Conservation (phyloP, 2,329 filamentous ascomycete genomes). For the Penicillium aurantiogriseum region DNA sequence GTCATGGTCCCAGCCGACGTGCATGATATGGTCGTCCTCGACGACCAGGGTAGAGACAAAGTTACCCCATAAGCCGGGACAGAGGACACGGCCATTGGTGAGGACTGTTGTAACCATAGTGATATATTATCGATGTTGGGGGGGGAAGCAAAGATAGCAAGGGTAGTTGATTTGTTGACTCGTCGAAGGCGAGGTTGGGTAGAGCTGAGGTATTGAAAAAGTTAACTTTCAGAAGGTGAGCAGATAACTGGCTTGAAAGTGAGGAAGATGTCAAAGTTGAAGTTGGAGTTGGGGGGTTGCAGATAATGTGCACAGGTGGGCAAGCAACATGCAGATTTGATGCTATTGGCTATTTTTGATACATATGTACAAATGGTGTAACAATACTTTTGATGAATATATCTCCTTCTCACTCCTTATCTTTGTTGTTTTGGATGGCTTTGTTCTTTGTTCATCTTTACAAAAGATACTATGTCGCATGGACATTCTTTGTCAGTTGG, state of each 20-base stretch:
- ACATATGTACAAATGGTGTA: neutral
- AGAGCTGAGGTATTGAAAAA: too few species aligned
- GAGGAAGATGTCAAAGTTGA: neutral
- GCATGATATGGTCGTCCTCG: conserved; percentile 40
- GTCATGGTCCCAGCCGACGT: conserved; percentile 39
- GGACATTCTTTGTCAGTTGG: neutral
- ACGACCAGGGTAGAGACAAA: conserved; percentile 37
- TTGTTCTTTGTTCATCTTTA: neutral
- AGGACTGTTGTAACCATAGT: conserved; percentile 18
- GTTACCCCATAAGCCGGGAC: neutral
- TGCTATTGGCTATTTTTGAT: neutral
- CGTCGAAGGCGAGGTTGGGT: too few species aligned
- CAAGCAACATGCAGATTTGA: neutral
- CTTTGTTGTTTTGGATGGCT: neutral
- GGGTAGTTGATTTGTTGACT: neutral
- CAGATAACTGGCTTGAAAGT: too few species aligned
- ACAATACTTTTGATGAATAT: neutral
- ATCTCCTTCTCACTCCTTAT: neutral
- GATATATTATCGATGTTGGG: neutral
- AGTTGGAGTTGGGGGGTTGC: neutral
- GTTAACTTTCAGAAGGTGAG: too few species aligned
- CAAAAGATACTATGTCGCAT: too few species aligned
- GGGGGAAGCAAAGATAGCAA: neutral
- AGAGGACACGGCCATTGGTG: conserved; percentile 30
- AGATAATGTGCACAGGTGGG: neutral